These are phyloP conservation scores for Cystobasidium onofrii DNA, from an alignment of 768 basidiomycete species.

Conservation along the genomic window DNA sequence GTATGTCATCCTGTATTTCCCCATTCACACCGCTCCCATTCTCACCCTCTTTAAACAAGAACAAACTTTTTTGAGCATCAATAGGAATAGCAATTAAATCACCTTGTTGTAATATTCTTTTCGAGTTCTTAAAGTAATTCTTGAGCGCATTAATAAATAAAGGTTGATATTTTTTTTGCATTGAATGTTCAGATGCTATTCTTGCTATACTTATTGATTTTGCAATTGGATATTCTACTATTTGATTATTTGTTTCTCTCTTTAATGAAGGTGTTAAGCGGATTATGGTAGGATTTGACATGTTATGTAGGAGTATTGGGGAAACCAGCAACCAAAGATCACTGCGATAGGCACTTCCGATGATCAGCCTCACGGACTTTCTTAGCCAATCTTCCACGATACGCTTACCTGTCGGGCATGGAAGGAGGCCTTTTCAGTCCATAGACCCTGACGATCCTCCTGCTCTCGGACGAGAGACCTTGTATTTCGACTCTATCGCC, in stretches of 20 bases:
- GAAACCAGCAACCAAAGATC: constrained; percentile 18
- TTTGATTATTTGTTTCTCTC: neutral
- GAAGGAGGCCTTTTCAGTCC: neutral
- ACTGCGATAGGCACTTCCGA: neutral
- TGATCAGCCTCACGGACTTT: no score
- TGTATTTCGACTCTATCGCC: constrained; percentile 37
- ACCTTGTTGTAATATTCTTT: constrained; percentile 59
- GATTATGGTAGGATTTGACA: neutral
- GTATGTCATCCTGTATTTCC: constrained; percentile 34
- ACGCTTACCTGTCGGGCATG: neutral
- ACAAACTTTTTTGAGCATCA: constrained; percentile 45
- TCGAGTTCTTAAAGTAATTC: constrained; percentile 54
- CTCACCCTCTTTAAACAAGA: constrained; percentile 41
- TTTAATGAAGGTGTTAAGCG: neutral
- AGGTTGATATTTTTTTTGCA: constrained; percentile 58
- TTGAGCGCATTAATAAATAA: constrained; percentile 59
- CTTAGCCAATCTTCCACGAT: no score
- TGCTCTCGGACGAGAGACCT: neutral
- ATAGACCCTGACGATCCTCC: constrained; percentile 5
- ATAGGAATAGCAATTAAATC: constrained; percentile 65
- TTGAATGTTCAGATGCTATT: constrained; percentile 66
- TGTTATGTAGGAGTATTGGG: constrained; percentile 6
- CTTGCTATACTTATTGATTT: constrained; percentile 64
- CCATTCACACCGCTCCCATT: constrained; percentile 17
- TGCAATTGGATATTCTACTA: constrained; percentile 55